Evolutionary conservation across 2,329 filamentous ascomycete species (phyloP), one percentile per base, ranked within the genome.

Genomic region (Epicoccum sorghinum): DNA sequence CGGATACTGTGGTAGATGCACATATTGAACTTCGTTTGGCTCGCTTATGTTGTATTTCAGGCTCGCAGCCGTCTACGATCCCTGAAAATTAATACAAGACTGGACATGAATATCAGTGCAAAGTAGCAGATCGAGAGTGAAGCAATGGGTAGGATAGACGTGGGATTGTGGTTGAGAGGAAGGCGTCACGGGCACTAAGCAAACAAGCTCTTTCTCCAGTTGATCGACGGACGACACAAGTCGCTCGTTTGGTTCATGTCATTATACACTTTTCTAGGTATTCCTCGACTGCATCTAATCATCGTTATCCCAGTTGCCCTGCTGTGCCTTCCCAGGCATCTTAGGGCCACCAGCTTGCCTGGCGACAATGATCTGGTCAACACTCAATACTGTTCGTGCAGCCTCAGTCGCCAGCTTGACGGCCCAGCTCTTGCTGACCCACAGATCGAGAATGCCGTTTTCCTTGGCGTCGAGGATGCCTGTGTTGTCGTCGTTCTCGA

Each of bases 321-420:
- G 67, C 59, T 73, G 69, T 79, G 97, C 97, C 65, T 92, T 95
- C 41, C 90, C 93, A 27, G 95, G 95, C 52, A 93, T 93, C 84
- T 99, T 99, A 22, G 96, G 95, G 33, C 95, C 95, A 72, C 95
- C 95, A 42, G 96, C 95, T 80, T 98, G 95, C 79, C 93, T 87
- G 60, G 96, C 93, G 53, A 99, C 95, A 73, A 99, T 99, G 72
- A 99, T 99, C 80, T 99, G 96, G 78, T 99, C 95, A 35, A 99
- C 95, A 42, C 92, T 96, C 61, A 99, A 81, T 27, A 99, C 89
- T 42, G 95, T 99, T 69, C 95, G 86, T 47, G 92, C 93, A 36
- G 95, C 89, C 78, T 99, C 95, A 23, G 93, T 97, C 33, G 95
- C 96, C 61, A 99, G 83, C 80, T 95, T 95, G 77, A 99, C 96